phyloP scores from a whole-genome alignment of 805 yeast species.

The Candida coleopterorum region DNA sequence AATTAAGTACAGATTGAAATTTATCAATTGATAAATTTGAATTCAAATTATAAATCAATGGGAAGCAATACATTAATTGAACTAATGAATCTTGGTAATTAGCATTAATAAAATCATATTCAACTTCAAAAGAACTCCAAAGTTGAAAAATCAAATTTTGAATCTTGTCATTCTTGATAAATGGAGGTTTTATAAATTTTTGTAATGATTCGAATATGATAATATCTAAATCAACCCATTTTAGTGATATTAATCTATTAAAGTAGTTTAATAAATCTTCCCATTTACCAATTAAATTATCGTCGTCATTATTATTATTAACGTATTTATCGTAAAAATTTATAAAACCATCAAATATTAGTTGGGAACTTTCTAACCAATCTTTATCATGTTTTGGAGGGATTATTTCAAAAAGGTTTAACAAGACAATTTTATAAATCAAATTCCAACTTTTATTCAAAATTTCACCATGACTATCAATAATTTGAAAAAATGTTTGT shows the following conservation, averaged over 20 bases:
- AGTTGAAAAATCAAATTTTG: constrained; percentile 42
- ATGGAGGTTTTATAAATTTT: constrained; percentile 39
- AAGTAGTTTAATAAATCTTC: constrained; percentile 47
- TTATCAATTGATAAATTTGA: constrained; percentile 26
- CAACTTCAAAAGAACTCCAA: constrained; percentile 42
- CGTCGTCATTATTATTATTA: constrained; percentile 30
- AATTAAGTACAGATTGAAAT: constrained; percentile 49
- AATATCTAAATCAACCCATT: constrained; percentile 49
- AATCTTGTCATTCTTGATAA: constrained; percentile 12
- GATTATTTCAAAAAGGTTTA: constrained; percentile 38
- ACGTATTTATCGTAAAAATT: constrained; percentile 56
- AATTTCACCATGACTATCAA: constrained; percentile 62
- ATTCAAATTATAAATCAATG: constrained; percentile 37
- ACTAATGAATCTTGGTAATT: constrained; percentile 59
- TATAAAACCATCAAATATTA: constrained; percentile 63
- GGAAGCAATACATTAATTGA: constrained; percentile 51
- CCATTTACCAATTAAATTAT: constrained; percentile 45
- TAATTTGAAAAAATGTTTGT: constrained; percentile 80
- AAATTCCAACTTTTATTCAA: constrained; percentile 59
- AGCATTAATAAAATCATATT: constrained; percentile 38
- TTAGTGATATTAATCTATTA: constrained; percentile 30
- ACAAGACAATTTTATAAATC: constrained; percentile 61
- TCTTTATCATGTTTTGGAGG: constrained; percentile 26
- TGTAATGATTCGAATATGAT: constrained; percentile 52
- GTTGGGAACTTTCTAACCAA: constrained; percentile 57